Percentiles rank a stretch among this genome's conserved stretches.
Conservation (phyloP, 345 rosid species). For the Eucalyptus sp. region DNA sequence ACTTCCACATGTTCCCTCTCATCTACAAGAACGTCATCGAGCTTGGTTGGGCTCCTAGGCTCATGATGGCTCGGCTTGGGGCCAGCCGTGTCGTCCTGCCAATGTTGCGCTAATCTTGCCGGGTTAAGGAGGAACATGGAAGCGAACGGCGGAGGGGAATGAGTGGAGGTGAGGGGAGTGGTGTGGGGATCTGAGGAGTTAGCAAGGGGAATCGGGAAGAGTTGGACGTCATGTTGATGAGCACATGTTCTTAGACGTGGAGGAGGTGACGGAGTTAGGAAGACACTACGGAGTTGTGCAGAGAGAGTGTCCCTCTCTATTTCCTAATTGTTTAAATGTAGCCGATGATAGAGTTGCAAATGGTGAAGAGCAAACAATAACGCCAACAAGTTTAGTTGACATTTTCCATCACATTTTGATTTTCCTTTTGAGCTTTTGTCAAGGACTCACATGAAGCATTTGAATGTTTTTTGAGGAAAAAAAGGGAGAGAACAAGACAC, state of each 20-base stretch:
- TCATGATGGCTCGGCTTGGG: rapidly evolving
- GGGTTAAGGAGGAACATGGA: rapidly evolving
- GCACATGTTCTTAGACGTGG: neutral
- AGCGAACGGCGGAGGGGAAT: rapidly evolving
- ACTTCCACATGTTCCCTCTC: neutral
- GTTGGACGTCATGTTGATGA: neutral
- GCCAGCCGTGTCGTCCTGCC: rapidly evolving
- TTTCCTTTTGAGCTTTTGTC: neutral
- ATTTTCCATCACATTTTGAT: neutral
- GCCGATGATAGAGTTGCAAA: neutral
- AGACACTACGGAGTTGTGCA: neutral
- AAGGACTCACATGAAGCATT: neutral
- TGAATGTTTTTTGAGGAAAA: neutral
- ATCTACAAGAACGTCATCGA: neutral
- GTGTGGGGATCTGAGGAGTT: rapidly evolving
- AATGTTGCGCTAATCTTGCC: rapidly evolving
- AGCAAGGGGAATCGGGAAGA: rapidly evolving
- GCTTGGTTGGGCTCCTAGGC: rapidly evolving
- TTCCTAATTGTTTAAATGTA: neutral
- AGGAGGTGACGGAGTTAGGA: neutral
- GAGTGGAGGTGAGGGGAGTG: neutral
- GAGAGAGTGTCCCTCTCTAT: rapidly evolving
- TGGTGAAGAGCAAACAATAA: rapidly evolving
- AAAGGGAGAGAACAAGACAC: neutral
- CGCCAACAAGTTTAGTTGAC: neutral